Evolutionary conservation across 176 grass and related monocot genomes (phyloP).

Genomic region (Hyparrhenia diplandra): DNA sequence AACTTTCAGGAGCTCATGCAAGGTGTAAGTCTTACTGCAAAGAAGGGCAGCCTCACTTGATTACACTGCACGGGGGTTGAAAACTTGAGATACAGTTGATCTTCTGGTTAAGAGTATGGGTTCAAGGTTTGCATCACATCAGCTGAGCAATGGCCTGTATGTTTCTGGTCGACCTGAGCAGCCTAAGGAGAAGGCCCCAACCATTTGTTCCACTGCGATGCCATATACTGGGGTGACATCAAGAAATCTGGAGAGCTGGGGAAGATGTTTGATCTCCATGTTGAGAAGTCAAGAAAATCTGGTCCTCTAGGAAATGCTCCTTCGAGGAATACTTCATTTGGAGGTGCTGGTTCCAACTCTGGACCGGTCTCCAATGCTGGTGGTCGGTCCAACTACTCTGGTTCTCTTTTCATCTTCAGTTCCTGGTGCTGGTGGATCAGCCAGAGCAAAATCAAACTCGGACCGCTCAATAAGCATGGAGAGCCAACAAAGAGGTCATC

Average conservation of each 20-base stretch:
- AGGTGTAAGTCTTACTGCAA: neutral
- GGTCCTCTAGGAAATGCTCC: constrained; percentile 62
- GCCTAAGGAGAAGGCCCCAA: constrained; percentile 83
- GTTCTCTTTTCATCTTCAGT: constrained; percentile 65
- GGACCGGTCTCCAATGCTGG: constrained; percentile 71
- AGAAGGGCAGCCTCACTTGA: constrained; percentile 27
- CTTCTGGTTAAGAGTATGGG: constrained; percentile 52
- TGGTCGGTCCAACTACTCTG: constrained; percentile 63
- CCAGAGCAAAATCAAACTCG: constrained; percentile 82
- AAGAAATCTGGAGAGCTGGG: constrained; percentile 97
- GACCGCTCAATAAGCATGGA: constrained; percentile 91
- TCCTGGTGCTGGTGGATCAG: constrained; percentile 58
- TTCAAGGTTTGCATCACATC: constrained; percentile 83
- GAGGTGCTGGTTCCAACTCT: constrained; percentile 60
- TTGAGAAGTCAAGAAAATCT: constrained; percentile 93
- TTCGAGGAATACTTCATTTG: constrained; percentile 68
- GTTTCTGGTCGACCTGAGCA: constrained; percentile 90
- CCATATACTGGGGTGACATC: constrained; percentile 97
- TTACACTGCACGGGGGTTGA: neutral
- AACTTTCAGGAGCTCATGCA: constrained; percentile 42
- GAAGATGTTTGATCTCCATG: constrained; percentile 98
- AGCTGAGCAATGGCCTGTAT: constrained; percentile 92
- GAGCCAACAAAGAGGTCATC: constrained; percentile 83
- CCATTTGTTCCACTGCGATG: constrained; percentile 75
- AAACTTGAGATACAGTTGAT: constrained; percentile 22